Percentiles rank a stretch among this genome's conserved stretches.
These are phyloP conservation scores for Rosa chinensis DNA, from an alignment of 306 rosid species.

Conservation along the genomic window DNA sequence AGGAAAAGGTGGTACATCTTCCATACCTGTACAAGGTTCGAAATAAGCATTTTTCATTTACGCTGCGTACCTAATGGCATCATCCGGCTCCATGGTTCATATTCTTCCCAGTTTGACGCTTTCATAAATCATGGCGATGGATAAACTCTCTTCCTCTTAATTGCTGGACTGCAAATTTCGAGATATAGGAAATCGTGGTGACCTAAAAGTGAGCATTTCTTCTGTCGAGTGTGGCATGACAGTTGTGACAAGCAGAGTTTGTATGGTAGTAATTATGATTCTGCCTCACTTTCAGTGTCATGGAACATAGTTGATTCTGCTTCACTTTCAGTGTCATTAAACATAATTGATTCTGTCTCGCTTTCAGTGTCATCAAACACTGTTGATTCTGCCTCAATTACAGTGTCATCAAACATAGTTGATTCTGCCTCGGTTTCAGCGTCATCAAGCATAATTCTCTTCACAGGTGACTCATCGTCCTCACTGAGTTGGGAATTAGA, in stretches of 20 bases:
- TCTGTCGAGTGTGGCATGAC: background rate
- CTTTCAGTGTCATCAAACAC: conserved; percentile 11
- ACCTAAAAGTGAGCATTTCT: background rate
- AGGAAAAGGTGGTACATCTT: background rate
- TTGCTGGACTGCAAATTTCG: background rate
- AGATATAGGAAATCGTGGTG: background rate
- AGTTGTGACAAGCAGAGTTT: background rate
- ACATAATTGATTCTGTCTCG: conserved; percentile 5
- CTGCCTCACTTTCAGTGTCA: conserved; percentile 8
- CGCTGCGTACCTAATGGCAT: background rate
- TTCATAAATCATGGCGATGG: background rate
- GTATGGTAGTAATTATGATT: background rate
- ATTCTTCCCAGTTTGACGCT: background rate
- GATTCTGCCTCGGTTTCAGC: conserved; percentile 9
- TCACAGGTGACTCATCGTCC: conserved; percentile 17
- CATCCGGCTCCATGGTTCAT: background rate
- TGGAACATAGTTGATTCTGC: conserved; percentile 13
- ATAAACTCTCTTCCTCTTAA: background rate
- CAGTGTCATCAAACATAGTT: conserved; percentile 11
- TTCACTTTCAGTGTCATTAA: conserved; percentile 16
- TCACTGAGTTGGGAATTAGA: conserved; percentile 14
- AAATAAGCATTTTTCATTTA: background rate
- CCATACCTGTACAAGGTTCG: background rate
- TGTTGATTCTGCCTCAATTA: conserved; percentile 10
- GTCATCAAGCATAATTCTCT: conserved; percentile 13